Base-by-base conservation (phyloP, 345 rosid species). In the Salix koriyanagi region DNA sequence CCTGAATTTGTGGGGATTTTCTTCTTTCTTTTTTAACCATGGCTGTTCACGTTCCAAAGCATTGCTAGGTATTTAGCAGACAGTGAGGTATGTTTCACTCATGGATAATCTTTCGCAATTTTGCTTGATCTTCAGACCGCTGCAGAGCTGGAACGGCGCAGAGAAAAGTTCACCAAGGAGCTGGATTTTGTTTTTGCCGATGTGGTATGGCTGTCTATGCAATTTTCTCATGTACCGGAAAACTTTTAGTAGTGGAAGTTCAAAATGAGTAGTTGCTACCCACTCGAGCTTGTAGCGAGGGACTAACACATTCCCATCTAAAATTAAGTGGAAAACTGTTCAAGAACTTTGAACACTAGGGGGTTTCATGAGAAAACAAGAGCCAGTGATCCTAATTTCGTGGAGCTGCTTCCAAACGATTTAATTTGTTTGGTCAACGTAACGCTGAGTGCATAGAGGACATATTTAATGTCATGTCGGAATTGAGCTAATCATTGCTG, bases 131-230 rank as follows among this genome's bases (percentile, higher is more conserved):
- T 67, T 67, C 87, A 90, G 91, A 82, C 81, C 42, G 89, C 90
- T 37, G 94, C 94, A 7, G 91, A 90, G 82, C 69, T 80, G 71
- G 91, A 90, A 67, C 46, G 42, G 80, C 89, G 94, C 26, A 83
- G 87, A 81, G 94, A 87, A 54, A 87, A 77, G 0, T 83, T 88
- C 36, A 68, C 65, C 62, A 88, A 90, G 87, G 93, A 90, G 82
- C 82, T 88, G 75, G 93, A 90, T 80, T 86, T 90, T 85, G 93
- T 90, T 74, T 83, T 75, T n/a, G 89, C 90, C 7, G 91, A 84
- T 79, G 91, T 90, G 90, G 94, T 88, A 87, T 54, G 81, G 36
- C 62, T 64, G 18, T 58, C 34, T 14, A 50, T 54, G 32, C n/a
- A 37, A 28, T 70, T 70, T 21, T 37, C 37, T 62, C 6, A 4